These are phyloP conservation scores for Backusella liffmaniae DNA, from an alignment of 192 early-diverging fungal species.

Conservation along the genomic window DNA sequence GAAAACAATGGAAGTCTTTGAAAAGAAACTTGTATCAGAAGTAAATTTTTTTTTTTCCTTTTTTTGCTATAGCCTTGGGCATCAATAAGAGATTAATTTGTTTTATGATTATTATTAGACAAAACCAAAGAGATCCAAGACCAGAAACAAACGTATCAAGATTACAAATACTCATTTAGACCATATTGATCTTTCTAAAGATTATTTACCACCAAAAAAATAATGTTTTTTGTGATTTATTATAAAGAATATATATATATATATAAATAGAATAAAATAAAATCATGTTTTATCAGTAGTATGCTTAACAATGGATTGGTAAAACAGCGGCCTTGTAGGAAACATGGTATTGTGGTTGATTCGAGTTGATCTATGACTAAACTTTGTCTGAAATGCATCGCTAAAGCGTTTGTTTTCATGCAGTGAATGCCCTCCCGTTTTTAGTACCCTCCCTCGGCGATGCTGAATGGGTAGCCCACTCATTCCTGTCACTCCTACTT, in stretches of 20 bases:
- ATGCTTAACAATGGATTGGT: neutral
- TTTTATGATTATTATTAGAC: slow-evolving; percentile 18
- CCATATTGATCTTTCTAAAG: slow-evolving; percentile 72
- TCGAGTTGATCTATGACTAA: neutral
- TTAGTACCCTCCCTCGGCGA: neutral
- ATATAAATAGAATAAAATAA: neutral
- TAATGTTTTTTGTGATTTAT: neutral
- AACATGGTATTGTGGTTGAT: neutral
- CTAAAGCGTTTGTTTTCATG: neutral
- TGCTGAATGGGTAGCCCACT: neutral
- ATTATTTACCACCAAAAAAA: slow-evolving; percentile 52
- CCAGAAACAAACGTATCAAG: slow-evolving; percentile 64
- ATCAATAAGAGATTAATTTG: neutral
- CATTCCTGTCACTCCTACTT: neutral
- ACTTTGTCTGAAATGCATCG: neutral
- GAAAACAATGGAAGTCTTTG: slow-evolving; percentile 70
- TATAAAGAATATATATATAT: neutral
- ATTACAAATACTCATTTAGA: slow-evolving; percentile 80
- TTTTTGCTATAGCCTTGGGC: neutral
- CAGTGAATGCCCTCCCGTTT: neutral
- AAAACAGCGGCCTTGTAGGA: neutral
- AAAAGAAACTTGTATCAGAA: slow-evolving; percentile 56
- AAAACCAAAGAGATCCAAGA: slow-evolving; percentile 57
- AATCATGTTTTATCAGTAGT: neutral
- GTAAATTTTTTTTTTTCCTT: slow-evolving; percentile 25